phyloP scores from a whole-genome alignment of 2,329 filamentous ascomycete species.

The Periconia sp. region DNA sequence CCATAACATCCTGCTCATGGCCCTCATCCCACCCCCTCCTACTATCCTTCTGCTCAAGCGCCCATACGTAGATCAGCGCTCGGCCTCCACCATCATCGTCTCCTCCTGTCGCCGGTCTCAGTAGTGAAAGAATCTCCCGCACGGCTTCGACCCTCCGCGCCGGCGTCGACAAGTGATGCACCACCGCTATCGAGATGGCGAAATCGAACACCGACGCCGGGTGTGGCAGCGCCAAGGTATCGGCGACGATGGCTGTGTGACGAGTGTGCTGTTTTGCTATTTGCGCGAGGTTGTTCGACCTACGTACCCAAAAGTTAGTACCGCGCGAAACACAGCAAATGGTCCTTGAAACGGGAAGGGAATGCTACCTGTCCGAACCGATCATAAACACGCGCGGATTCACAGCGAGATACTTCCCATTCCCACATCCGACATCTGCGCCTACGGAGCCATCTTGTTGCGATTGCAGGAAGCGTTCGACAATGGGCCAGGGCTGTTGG shows the following conservation, averaged over 20 bases:
- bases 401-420: constrained; percentile 89
- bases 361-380: constrained; percentile 76
- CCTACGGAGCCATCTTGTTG: constrained; percentile 73
- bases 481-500: constrained; percentile 84
- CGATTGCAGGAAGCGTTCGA: constrained; percentile 72
- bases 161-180: constrained; percentile 87
- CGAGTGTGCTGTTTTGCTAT: constrained; percentile 59
- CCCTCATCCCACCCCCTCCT: constrained; percentile 86
- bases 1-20: constrained; percentile 86
- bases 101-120: constrained; percentile 43
- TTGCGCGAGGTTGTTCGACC: constrained; percentile 59
- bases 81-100: constrained; percentile 51
- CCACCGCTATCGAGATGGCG: constrained; percentile 88
- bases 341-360: background rate
- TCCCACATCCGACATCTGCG: constrained; percentile 91
- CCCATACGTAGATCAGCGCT: constrained; percentile 90
- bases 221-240: constrained; percentile 82
- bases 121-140: constrained; percentile 66
- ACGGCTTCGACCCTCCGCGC: constrained; percentile 74
- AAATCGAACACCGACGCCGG: constrained; percentile 72
- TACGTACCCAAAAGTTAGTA: constrained; percentile 22
- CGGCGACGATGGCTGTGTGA: constrained; percentile 74
- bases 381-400: constrained; percentile 78
- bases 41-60: constrained; percentile 85
- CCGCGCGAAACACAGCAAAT: background rate